These are phyloP conservation scores for Stemphylium lycopersici DNA, from an alignment of 2,329 filamentous ascomycete species.

Conservation along the genomic window DNA sequence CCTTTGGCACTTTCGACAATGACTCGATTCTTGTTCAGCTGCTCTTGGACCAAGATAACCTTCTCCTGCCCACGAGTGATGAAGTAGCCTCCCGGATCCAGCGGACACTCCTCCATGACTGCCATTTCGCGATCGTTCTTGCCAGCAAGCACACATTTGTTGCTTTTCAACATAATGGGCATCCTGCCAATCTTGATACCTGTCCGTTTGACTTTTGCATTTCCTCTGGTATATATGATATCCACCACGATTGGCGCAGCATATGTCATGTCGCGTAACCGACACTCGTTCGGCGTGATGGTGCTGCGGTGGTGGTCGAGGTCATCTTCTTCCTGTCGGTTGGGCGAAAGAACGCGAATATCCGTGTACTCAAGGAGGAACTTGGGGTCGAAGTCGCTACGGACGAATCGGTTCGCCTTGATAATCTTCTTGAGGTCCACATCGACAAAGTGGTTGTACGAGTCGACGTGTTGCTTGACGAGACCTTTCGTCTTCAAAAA, in stretches of 20 bases:
- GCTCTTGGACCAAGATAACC: conserved; percentile 97
- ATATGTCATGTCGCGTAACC: conserved; percentile 96
- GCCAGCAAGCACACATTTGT: conserved; percentile 83
- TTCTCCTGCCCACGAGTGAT: conserved; percentile 98
- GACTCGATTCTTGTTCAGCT: conserved; percentile 98
- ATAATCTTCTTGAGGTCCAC: conserved; percentile 97
- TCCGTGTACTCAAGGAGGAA: conserved; percentile 93
- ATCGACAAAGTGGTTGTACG: conserved; percentile 98
- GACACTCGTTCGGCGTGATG: conserved; percentile 93
- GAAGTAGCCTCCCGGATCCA: conserved; percentile 97
- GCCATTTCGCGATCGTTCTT: conserved; percentile 90
- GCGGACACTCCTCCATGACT: conserved; percentile 88
- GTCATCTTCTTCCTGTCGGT: conserved; percentile 77
- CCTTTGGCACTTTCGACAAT: conserved; percentile 97
- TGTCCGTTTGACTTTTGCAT: conserved; percentile 73
- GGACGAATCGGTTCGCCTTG: conserved; percentile 83
- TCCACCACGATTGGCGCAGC: conserved; percentile 93
- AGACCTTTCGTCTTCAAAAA: conserved; percentile 97
- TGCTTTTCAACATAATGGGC: conserved; percentile 96
- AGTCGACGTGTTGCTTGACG: conserved; percentile 97
- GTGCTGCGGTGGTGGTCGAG: conserved; percentile 56
- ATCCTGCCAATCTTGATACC: conserved; percentile 83
- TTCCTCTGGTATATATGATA: conserved; percentile 85
- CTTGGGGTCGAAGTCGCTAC: conserved; percentile 88
- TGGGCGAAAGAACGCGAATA: conserved; percentile 83